Evolutionary conservation across 2,329 filamentous ascomycete genomes (phyloP).

Genomic region (Botrytis byssoidea): DNA sequence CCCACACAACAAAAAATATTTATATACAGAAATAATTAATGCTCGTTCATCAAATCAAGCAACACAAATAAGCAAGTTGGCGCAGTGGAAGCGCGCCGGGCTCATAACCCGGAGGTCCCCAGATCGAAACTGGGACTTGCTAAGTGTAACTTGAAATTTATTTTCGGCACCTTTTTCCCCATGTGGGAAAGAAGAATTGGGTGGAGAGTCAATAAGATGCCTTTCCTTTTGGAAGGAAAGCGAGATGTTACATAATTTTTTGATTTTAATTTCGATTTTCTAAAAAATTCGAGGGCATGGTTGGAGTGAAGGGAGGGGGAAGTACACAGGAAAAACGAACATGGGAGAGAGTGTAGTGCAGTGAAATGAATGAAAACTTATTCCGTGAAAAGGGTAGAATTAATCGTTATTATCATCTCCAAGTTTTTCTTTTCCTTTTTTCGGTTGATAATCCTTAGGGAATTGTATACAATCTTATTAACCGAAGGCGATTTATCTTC

Average conservation of each 20-base stretch:
- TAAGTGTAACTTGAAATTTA: accelerated
- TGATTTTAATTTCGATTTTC: not conserved
- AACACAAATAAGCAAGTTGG: slow-evolving; percentile 37
- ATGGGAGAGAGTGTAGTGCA: not conserved
- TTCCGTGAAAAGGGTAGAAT: not conserved
- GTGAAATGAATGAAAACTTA: not conserved
- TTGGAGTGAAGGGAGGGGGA: not conserved
- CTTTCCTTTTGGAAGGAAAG: too few species aligned
- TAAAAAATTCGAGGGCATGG: not conserved
- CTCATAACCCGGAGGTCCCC: slow-evolving; percentile 43
- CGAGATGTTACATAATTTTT: not conserved
- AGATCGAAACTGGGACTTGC: slow-evolving; percentile 33
- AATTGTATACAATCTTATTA: not conserved
- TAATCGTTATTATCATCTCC: not conserved
- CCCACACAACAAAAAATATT: accelerated
- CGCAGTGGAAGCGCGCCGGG: slow-evolving; percentile 42
- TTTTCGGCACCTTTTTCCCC: not conserved
- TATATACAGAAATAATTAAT: accelerated
- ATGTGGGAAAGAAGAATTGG: not conserved
- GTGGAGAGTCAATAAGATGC: not conserved
- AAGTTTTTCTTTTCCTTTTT: not conserved
- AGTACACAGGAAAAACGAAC: not conserved
- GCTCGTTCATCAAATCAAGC: accelerated
- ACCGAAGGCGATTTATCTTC: not conserved
- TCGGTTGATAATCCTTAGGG: not conserved